Evolutionary conservation across 2,329 filamentous ascomycete genomes (phyloP).

Genomic region (Nakataea oryzae): DNA sequence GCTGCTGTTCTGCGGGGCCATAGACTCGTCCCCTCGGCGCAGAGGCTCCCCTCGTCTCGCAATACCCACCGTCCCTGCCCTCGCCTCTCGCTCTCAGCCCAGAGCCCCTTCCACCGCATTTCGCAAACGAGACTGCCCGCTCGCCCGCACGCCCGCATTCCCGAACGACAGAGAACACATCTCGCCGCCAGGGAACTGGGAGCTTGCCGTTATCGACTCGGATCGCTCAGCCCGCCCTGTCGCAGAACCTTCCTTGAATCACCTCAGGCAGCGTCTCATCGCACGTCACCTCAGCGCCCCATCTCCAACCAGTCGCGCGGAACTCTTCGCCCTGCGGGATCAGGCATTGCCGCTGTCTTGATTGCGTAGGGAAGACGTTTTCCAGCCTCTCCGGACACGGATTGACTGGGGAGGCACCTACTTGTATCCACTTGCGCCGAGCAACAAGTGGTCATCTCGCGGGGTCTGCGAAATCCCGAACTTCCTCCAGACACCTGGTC

Average conservation of each 20-base stretch:
- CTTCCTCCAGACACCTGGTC: background rate
- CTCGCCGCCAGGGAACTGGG: background rate
- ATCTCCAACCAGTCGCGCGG: background rate
- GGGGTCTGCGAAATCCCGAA: background rate
- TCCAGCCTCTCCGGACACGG: slow-evolving; percentile 9
- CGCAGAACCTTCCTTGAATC: background rate
- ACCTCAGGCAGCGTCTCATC: background rate
- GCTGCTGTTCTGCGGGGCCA: background rate
- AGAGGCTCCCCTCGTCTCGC: background rate
- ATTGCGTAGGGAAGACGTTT: slow-evolving; percentile 5
- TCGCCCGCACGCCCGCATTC: background rate
- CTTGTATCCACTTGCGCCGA: slow-evolving; percentile 3
- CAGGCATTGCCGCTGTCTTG: background rate
- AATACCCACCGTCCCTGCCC: background rate
- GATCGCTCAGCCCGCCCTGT: background rate
- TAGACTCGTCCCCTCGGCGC: background rate
- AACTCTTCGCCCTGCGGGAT: background rate
- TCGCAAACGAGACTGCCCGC: background rate
- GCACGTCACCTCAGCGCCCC: background rate
- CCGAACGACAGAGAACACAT: background rate
- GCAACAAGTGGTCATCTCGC: slow-evolving; percentile 1
- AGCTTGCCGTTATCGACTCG: background rate
- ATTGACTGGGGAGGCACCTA: slow-evolving; percentile 6
- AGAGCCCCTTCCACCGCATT: background rate
- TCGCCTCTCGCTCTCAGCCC: background rate